Evolutionary conservation across 2,329 filamentous ascomycete species (phyloP), one percentile per base, ranked within the genome.

Genomic region (Ophioceras dolichostomum): DNA sequence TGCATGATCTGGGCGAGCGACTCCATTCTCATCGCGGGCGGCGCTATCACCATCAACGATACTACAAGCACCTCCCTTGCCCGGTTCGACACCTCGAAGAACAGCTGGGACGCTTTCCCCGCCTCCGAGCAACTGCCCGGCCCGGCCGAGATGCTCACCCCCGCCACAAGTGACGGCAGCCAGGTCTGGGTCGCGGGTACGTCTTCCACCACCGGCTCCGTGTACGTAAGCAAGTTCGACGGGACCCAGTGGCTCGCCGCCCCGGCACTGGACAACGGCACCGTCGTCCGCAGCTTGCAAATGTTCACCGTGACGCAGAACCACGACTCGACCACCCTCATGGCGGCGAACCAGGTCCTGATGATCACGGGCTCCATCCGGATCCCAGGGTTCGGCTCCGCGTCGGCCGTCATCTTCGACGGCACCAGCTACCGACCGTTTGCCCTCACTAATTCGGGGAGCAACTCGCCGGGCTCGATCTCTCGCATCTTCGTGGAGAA

Each of bases 401-500:
- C 82, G 5, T 94, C 89, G 12, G 87, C 85, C 8, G 89, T 79
- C 7, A 64, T 95, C 20, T 98, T 83, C 64, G 85, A 96, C 51
- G 91, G 91, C 49, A 85, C 78, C 10, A 62, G 66, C 3, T 77
- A 89, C 53, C 67, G 68, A 36, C 89, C 91, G 0, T 94, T 89
- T 55, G 72, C 86, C 29, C 70, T 98, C 30, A 83, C 88, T 2
- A 81, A 76, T 32, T 80, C 70, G 41, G 60, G 69, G 10, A 68
- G 76, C 49, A 76, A 76, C 41, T 66, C 68, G 10, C 65, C 74
- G 10, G 86, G 88, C 34, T 88, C 76, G 49, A 73, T 98, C 50
- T 78, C 82, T 24, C 76, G 75, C 46, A 69, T 96, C 43, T 94
- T 98, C 56, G 82, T 88, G 10, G 78, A 93, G 60, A 81, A 84